Conservation (phyloP, 768 basidiomycete genomes). For the Brasilioporus rufonigricans region DNA sequence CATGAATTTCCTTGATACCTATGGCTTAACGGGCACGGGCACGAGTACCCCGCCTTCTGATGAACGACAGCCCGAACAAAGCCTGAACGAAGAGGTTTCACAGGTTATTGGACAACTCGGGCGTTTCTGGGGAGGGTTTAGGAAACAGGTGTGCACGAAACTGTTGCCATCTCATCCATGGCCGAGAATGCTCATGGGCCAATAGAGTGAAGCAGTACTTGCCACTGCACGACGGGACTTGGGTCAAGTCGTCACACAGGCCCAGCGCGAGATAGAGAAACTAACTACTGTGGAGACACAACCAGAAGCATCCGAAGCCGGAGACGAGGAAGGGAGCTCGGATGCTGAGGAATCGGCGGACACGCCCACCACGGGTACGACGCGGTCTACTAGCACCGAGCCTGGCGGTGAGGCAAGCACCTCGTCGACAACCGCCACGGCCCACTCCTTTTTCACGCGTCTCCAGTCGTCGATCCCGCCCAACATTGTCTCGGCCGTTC, state of each 20-base stretch:
- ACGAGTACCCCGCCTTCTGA: slow-evolving; percentile 45
- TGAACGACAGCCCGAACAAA: slow-evolving; percentile 44
- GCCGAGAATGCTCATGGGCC: slow-evolving; percentile 1
- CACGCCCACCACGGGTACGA: slow-evolving; percentile 24
- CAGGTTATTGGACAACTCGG: slow-evolving; percentile 88
- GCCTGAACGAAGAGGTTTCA: slow-evolving; percentile 82
- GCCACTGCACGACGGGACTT: slow-evolving; percentile 73
- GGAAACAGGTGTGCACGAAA: slow-evolving; percentile 68
- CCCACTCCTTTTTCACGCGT: slow-evolving; percentile 59
- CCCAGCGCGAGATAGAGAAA: slow-evolving; percentile 73
- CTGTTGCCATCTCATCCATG: background rate
- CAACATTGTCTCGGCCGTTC: slow-evolving; percentile 65
- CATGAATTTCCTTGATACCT: slow-evolving; percentile 78
- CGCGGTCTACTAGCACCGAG: slow-evolving; percentile 20
- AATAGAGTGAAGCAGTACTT: slow-evolving; percentile 66
- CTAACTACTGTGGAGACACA: slow-evolving; percentile 41
- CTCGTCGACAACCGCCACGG: slow-evolving; percentile 18
- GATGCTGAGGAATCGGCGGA: slow-evolving; percentile 27
- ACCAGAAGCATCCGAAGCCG: slow-evolving; percentile 6
- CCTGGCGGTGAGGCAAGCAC: slow-evolving; percentile 17
- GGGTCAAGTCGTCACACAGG: slow-evolving; percentile 69
- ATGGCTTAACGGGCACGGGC: slow-evolving; percentile 48
- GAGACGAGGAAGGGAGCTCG: slow-evolving; percentile 21
- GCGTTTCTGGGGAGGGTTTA: slow-evolving; percentile 88
- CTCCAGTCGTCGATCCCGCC: slow-evolving; percentile 75